A percentile compares a stretch with the other conserved stretches of the same genome.
These are phyloP conservation scores for Lonicera japonica DNA, from an alignment of 129 eudicot genomes.

Conservation along the genomic window DNA sequence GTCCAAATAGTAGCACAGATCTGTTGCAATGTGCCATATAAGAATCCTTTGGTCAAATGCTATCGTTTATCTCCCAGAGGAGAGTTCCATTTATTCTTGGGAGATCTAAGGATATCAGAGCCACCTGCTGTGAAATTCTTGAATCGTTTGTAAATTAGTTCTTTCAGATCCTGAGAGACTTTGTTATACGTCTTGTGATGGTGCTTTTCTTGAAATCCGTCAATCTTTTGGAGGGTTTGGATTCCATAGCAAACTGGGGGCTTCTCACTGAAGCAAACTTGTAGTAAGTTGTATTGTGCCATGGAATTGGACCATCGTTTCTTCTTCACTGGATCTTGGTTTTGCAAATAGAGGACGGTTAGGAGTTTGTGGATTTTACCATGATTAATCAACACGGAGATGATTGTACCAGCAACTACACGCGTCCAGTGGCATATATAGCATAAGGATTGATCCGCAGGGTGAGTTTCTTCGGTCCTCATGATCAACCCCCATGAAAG, in stretches of 20 bases:
- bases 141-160: slow-evolving; percentile 24
- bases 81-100: slow-evolving; percentile 1
- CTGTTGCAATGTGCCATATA: slow-evolving; percentile 64
- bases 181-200: too few relatives aligned
- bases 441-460: too few relatives aligned
- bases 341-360: too few relatives aligned
- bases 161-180: slow-evolving; percentile 33
- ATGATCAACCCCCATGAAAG: too few relatives aligned
- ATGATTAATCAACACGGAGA: slow-evolving; percentile 33
- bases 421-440: too few relatives aligned
- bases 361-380: too few relatives aligned
- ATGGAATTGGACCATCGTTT: slow-evolving; percentile 48
- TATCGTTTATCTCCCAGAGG: slow-evolving; percentile 23
- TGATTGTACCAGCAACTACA: too few relatives aligned
- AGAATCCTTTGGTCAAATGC: slow-evolving; percentile 53
- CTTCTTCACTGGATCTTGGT: too few relatives aligned
- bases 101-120: too few relatives aligned
- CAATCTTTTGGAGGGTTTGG: slow-evolving; percentile 21
- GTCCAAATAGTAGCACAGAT: too few relatives aligned
- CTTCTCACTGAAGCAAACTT: slow-evolving; percentile 22
- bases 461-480: too few relatives aligned
- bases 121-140: slow-evolving; percentile 4
- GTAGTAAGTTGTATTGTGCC: slow-evolving; percentile 41
- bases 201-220: slow-evolving; percentile 25
- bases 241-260: slow-evolving; percentile 12